phyloP scores from a whole-genome alignment of 2,329 filamentous ascomycete species.

The Pseudogymnoascus sp. region DNA sequence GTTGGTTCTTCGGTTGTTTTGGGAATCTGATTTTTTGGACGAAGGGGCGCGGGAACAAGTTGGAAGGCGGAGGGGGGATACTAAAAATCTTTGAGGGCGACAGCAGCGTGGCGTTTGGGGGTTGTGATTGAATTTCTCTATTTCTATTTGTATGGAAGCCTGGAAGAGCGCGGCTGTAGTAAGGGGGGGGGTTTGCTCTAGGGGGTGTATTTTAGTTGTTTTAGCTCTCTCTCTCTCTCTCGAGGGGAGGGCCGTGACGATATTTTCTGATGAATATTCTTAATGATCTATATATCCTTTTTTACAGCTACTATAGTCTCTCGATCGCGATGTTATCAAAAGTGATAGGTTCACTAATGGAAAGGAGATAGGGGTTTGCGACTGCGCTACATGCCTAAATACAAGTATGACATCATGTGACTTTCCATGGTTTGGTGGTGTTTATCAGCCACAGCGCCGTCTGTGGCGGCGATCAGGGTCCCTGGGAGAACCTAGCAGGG shows the following conservation, averaged over 20 bases:
- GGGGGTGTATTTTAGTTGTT: neutral
- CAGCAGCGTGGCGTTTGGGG: neutral
- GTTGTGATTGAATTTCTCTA: no score
- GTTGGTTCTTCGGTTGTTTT: no score
- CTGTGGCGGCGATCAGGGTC: slow-evolving; percentile 1
- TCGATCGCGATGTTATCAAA: neutral
- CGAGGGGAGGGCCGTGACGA: neutral
- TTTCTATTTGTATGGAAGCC: neutral
- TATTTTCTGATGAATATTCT: slow-evolving; percentile 7
- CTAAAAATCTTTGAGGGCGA: neutral
- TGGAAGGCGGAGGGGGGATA: neutral
- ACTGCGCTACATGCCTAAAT: neutral
- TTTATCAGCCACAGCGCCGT: neutral
- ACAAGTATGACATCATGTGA: slow-evolving; percentile 5
- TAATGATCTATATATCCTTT: neutral
- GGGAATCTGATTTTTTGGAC: no score
- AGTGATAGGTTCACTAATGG: slow-evolving; percentile 1
- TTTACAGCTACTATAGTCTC: neutral
- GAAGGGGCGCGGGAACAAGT: slow-evolving; percentile 3
- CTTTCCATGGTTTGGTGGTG: no score
- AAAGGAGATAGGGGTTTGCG: neutral
- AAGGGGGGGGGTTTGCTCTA: neutral
- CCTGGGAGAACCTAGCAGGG: neutral
- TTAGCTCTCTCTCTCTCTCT: no score
- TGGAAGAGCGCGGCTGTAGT: neutral